A percentile compares a stretch with the other conserved stretches of the same genome.
These are phyloP conservation scores for Elsinoe fawcettii DNA, from an alignment of 2,329 filamentous ascomycete genomes.

Conservation along the genomic window DNA sequence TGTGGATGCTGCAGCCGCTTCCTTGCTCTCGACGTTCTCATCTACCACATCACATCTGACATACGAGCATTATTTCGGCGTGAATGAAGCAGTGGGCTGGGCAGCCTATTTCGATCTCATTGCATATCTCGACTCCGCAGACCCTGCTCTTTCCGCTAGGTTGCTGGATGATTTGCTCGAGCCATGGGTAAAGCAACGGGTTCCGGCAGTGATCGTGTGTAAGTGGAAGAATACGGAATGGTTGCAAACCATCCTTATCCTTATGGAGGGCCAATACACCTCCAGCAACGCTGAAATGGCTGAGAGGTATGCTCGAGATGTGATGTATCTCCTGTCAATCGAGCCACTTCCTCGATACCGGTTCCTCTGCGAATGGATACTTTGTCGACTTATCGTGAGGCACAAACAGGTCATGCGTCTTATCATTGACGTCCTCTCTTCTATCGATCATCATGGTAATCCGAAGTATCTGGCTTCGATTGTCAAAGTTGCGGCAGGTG, in stretches of 20 bases:
- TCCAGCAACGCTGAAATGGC: slow-evolving; percentile 20
- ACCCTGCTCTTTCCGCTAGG: slow-evolving; percentile 23
- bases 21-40: slow-evolving; percentile 26
- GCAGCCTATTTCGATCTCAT: slow-evolving; percentile 40
- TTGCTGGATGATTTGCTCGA: slow-evolving; percentile 33
- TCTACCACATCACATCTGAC: slow-evolving; percentile 25
- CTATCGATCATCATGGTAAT: slow-evolving; percentile 39
- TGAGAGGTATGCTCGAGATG: slow-evolving; percentile 29
- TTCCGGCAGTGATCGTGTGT: slow-evolving; percentile 37
- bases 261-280: slow-evolving; percentile 27
- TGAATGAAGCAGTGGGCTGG: slow-evolving; percentile 36
- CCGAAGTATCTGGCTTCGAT: slow-evolving; percentile 42
- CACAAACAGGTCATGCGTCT: slow-evolving; percentile 27
- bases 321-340: slow-evolving; percentile 36
- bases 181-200: slow-evolving; percentile 38
- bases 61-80: slow-evolving; percentile 39
- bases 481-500: slow-evolving; percentile 40
- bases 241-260: slow-evolving; percentile 39
- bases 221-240: slow-evolving; percentile 45
- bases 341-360: slow-evolving; percentile 43
- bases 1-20: slow-evolving; percentile 36
- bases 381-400: slow-evolving; percentile 36
- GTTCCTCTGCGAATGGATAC: slow-evolving; percentile 42
- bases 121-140: slow-evolving; percentile 30
- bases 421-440: slow-evolving; percentile 32